Evolutionary conservation across 164 flowering plant genomes (phyloP), one percentile per base, ranked within the genome.

Genomic region (Kingdonia uniflora): DNA sequence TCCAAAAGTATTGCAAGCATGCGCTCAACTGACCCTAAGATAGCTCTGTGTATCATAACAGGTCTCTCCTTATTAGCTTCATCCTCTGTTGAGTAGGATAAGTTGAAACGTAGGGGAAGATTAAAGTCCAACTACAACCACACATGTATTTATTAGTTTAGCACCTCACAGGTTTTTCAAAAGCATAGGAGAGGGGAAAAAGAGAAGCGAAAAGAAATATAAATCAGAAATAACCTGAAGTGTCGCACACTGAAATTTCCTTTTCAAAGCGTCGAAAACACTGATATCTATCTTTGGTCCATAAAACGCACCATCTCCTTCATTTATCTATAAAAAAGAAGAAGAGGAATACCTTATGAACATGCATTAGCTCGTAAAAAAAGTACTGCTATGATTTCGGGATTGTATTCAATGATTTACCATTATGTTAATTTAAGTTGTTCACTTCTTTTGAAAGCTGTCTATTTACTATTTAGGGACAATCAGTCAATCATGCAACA

Each of bases 301-400:
- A 70, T 94, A 94, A 75, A 94, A 94, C 65, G 99, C 99, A 57
- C 99, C 99, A 74, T 94, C 97, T 40, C 79, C 99, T 76, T 87
- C 95, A 71, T 94, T 80, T 44, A 89, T 68, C 99, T 94, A 75
- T 20, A 44, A 1, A 54, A 35, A 19, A 48, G 37, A 62, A 11
- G 38, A 20, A 43, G 8, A 29, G 35, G 35, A 8, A 29, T 29
- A n/a, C n/a, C n/a, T n/a, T n/a, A 4, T 3, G 35, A 29, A 29
- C 8, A 29, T 29, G 4, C 35, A 29, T 8, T 29, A 3, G 35
- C 35, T 29, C 35, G 35, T 29, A 8, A 8, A 29, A 29, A n/a
- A 29, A 29, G 4, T 29, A 29, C 35, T 29, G 8, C 6, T 29
- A 29, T 29, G 35, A 4, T 3, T 29, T 29, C 8, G 35, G 8